These are phyloP conservation scores for Skeletonema menzelii DNA, from an alignment of 108 stramenopile species.

Conservation along the genomic window DNA sequence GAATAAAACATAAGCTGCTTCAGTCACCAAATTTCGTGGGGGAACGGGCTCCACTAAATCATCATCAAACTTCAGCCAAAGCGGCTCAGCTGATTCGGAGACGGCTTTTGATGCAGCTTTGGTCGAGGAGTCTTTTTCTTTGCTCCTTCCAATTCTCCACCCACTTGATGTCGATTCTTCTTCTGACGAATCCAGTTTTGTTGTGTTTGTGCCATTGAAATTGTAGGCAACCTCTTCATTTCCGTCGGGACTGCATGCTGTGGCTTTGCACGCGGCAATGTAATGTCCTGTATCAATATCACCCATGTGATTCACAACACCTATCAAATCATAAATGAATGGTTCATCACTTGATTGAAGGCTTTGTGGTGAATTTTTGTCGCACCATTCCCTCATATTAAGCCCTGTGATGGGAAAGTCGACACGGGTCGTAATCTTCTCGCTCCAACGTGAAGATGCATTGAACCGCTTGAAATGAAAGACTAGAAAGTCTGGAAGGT, in stretches of 20 bases:
- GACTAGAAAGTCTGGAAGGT: constrained; percentile 88
- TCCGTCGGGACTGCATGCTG: constrained; percentile 81
- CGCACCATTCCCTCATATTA: constrained; percentile 86
- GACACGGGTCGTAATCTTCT: constrained; percentile 93
- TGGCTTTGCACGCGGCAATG: constrained; percentile 90
- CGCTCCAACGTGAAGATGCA: constrained; percentile 86
- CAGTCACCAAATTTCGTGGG: constrained; percentile 79
- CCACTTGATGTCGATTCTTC: constrained; percentile 49
- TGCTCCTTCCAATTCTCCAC: constrained; percentile 66
- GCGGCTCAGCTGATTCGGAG: constrained; percentile 72
- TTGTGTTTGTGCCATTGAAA: constrained; percentile 65
- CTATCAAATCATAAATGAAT: constrained; percentile 87
- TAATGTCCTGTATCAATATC: constrained; percentile 97
- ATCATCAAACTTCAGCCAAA: constrained; percentile 97
- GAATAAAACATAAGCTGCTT: constrained; percentile 94
- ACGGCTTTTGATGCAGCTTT: constrained; percentile 58
- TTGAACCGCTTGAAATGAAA: constrained; percentile 97
- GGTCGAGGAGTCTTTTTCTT: constrained; percentile 63
- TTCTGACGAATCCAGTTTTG: constrained; percentile 32
- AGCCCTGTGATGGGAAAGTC: constrained; percentile 91
- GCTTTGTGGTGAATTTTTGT: constrained; percentile 59
- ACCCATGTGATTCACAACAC: constrained; percentile 95
- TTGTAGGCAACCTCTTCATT: constrained; percentile 82
- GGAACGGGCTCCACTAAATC: constrained; percentile 90
- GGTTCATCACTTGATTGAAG: constrained; percentile 45